Evolutionary conservation across 2,329 filamentous ascomycete species (phyloP), one percentile per base, ranked within the genome.

Genomic region (Cladosporium sp.): DNA sequence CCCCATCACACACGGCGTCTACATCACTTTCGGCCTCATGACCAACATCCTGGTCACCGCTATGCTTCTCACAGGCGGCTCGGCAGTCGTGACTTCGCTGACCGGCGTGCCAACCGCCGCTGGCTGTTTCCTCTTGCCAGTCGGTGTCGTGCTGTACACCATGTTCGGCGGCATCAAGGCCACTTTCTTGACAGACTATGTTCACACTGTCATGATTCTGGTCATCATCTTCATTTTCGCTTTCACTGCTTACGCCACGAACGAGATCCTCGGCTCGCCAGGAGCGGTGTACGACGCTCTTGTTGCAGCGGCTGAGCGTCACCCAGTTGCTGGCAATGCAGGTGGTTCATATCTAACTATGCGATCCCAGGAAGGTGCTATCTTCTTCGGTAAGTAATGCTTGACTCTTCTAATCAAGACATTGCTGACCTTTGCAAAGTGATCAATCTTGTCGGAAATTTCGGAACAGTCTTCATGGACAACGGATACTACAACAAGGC

Each of bases 371-470:
- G 86, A 93, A 65, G 91, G 91, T 4, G 89, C 84, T 39, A 89
- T 94, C 57, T 96, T 96, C 78, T 96, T 96, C 73, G 50, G 50
- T 53, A 17, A 49, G 85, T 95, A 36, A 62, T 4, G 9, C 3
- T 10, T 2, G 20, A 15, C 42, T 15, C 20, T 50, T 6, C 8
- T 3, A 19, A 3, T 20, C n/a, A 12, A 17, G 15, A 6, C 25
- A 20, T 9, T 35, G 24, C 40, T 45, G 13, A 45, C 37, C 7
- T 19, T 24, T 22, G 3, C n/a, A 17, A 19, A 53, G 64, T 66
- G 20, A 95, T 95, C 75, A 95, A 95, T 73, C 87, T 90, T 48
- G 87, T 92, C 35, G 90, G 90, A 39, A 92, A 92, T 74, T 94
- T 93, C 60, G 87, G 79, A 5, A 91, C 89, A 1, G 89, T 95